Conservation (phyloP, 75 land plant species). For the Adiantum capillusveneris region DNA sequence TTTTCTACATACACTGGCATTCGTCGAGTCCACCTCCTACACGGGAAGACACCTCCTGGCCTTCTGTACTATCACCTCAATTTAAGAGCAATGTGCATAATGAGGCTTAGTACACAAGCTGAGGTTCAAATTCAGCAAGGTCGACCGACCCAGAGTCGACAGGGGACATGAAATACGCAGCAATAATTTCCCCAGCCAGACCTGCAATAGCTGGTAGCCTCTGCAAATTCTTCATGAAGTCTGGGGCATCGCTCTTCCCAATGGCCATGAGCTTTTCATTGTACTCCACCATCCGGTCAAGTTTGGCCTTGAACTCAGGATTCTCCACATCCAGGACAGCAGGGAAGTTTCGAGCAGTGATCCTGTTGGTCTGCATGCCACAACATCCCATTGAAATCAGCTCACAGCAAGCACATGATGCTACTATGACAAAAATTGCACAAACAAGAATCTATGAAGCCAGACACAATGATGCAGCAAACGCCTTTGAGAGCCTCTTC, state of each 20-base stretch:
- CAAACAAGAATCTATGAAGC: not conserved
- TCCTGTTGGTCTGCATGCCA: conserved; percentile 72
- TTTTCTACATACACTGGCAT: too few relatives aligned
- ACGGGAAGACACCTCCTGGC: too few relatives aligned
- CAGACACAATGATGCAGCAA: too few relatives aligned
- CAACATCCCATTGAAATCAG: conserved; percentile 1
- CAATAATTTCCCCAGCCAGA: conserved; percentile 56
- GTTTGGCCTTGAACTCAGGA: conserved; percentile 85
- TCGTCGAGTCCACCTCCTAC: too few relatives aligned
- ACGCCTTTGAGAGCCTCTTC: too few relatives aligned
- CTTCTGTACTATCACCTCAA: too few relatives aligned
- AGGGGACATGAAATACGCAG: conserved; percentile 82
- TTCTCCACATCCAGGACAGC: conserved; percentile 95
- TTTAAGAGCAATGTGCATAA: too few relatives aligned
- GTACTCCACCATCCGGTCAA: conserved; percentile 79
- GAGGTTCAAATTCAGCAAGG: conserved; percentile 81
- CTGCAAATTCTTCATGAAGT: conserved; percentile 80
- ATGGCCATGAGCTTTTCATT: conserved; percentile 63
- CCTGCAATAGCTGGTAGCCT: conserved; percentile 64
- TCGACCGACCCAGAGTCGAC: conserved; percentile 91
- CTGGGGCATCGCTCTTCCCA: conserved; percentile 51
- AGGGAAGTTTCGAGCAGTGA: conserved; percentile 95
- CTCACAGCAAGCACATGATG: not conserved
- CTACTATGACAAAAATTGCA: not conserved
- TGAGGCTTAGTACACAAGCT: conserved; percentile 58